Base-by-base conservation (phyloP, 805 yeast genomes). In the Lipomyces sp. region DNA sequence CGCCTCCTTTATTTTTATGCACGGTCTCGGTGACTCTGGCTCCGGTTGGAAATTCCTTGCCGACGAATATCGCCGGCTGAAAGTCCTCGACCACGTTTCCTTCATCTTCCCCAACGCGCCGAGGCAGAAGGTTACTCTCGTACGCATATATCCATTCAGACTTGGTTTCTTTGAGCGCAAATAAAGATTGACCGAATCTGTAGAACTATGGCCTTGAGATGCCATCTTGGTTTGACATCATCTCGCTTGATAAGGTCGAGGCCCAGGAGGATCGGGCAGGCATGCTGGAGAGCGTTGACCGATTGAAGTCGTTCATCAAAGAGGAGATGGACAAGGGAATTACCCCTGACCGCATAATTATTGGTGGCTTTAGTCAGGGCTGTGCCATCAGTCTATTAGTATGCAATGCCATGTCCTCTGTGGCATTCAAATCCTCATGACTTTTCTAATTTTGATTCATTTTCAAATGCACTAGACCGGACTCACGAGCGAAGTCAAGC, bases 331-430 rank as follows among this genome's bases (percentile, higher is more conserved):
- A 47, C 8, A 51, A 52, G 6, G 75, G 75, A 4, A 63, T 70
- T 22, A 63, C 70, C 6, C 50, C 71, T 11, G 60, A 64, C 32
- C 78, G 84, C 46, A 84, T 93, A 41, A 72, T 93, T n/a, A 72
- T 93, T 50, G 98, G 98, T 32, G 98, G 98, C 0, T 93, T 93
- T 65, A 84, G 95, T 3, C 98, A 93, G 70, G 98, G 98, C 48
- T 95, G 88, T 43, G 89, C 95, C 1, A 54, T 91, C 10, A 70
- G 93, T 1, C 70, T 86, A 52, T 87, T 86, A 2, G 64, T 61
- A 49, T 18, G 65, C n/a, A n/a, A n/a, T n/a, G n/a, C n/a, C n/a
- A n/a, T 49, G 5, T 7, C 13, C 13, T 3, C 21, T 21, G 42
- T 4, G 26, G 21, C 14, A 4, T 13, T 19, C 1, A 18, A 14